A percentile compares a stretch with the other conserved stretches of the same genome.
phyloP scores from a whole-genome alignment of 2,329 filamentous ascomycete species.

The Apiospora malaysiana region DNA sequence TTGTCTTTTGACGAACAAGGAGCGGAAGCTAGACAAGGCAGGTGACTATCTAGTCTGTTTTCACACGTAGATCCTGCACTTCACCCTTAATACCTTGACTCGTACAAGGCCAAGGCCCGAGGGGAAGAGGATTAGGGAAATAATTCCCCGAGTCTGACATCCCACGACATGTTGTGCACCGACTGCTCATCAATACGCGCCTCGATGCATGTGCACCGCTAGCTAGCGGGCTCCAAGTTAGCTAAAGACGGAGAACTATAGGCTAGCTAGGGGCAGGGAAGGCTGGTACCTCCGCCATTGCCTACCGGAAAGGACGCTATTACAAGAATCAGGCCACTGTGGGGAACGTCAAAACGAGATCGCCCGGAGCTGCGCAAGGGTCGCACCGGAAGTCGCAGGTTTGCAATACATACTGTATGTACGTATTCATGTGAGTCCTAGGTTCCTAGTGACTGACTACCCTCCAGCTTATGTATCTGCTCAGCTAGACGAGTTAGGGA shows the following conservation, averaged over 20 bases:
- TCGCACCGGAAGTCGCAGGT: not conserved
- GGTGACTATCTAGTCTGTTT: not conserved
- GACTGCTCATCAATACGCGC: not conserved
- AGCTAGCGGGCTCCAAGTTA: not conserved
- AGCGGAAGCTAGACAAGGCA: not conserved
- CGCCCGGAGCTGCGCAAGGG: conserved; percentile 17
- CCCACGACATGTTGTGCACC: not conserved
- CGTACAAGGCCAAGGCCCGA: not conserved
- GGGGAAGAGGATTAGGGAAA: not conserved
- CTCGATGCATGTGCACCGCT: conserved; percentile 7
- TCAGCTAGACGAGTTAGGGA: not conserved
- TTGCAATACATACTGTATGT: not conserved
- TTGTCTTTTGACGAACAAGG: not conserved
- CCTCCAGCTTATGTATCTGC: not conserved
- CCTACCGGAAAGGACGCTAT: conserved; percentile 3
- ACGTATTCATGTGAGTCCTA: too few relatives aligned
- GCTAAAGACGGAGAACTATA: not conserved
- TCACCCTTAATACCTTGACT: not conserved
- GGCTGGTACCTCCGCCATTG: not conserved
- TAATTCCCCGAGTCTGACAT: conserved; percentile 9
- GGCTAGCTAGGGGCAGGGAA: not conserved
- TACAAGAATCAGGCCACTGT: conserved; percentile 18
- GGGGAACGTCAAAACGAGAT: conserved; percentile 17
- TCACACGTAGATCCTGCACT: conserved; percentile 10
- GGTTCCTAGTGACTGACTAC: too few relatives aligned